Conservation (phyloP, 345 rosid genomes). For the Murraya paniculata region DNA sequence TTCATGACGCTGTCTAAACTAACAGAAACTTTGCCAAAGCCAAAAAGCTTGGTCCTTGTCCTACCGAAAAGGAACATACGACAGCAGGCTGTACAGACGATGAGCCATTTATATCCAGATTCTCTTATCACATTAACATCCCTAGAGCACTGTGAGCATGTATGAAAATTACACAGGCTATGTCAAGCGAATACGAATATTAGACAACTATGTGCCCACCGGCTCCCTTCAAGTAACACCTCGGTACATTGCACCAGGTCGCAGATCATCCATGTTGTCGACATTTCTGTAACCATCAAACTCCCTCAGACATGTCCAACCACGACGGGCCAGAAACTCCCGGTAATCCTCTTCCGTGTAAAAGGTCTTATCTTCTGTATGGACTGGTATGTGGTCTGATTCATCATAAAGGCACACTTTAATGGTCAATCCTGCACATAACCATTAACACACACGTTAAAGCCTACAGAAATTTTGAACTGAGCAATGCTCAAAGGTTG, state of each 20-base stretch:
- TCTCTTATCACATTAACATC: not conserved
- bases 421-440: conserved; percentile 64
- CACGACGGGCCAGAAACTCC: conserved; percentile 61
- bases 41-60: not conserved
- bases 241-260: conserved; percentile 70
- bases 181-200: not conserved
- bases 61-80: conserved; percentile 6
- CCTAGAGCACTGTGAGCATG: conserved; percentile 7
- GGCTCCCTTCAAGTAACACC: conserved; percentile 51
- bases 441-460: not conserved
- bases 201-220: not conserved
- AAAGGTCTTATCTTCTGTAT: conserved; percentile 80
- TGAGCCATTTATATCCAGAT: not conserved
- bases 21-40: not conserved
- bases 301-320: conserved; percentile 79
- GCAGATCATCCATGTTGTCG: conserved; percentile 90
- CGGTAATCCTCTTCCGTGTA: conserved; percentile 91
- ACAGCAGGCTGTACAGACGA: conserved; percentile 3
- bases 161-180: conserved; percentile 6
- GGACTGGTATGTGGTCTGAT: conserved; percentile 76
- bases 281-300: conserved; percentile 75
- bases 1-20: not conserved
- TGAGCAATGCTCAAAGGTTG: not conserved
- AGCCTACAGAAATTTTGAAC: not conserved
- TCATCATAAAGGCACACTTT: conserved; percentile 83